Evolutionary conservation across 441 rosid genomes (phyloP).

Genomic region (Euphorbia celastroides): DNA sequence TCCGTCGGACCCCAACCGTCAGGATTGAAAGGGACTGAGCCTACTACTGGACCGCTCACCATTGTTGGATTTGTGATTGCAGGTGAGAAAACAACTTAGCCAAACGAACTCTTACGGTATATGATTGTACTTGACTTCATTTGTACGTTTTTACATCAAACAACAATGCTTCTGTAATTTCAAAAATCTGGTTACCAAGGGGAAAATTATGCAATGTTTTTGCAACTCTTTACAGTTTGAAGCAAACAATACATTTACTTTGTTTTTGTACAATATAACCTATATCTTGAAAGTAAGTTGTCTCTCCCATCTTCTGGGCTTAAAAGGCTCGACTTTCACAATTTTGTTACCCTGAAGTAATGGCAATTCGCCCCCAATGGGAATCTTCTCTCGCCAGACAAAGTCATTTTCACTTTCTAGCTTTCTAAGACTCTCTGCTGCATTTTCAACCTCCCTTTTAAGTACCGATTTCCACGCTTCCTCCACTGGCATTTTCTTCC

Average conservation of each 20-base stretch:
- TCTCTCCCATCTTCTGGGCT: conserved; percentile 43
- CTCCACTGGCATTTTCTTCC: conserved; percentile 42
- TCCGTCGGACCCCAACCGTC: conserved; percentile 98
- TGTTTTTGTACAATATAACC: conserved; percentile 13
- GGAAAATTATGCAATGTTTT: too few relatives aligned
- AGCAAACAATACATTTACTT: not conserved
- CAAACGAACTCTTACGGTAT: too few relatives aligned
- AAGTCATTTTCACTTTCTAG: conserved; percentile 55
- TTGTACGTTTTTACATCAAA: too few relatives aligned
- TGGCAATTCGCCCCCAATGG: conserved; percentile 42
- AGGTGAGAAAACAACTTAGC: not conserved
- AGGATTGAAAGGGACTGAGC: conserved; percentile 16
- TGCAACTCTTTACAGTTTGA: too few relatives aligned
- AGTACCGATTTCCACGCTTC: conserved; percentile 44
- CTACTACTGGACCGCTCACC: conserved; percentile 49
- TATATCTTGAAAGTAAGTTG: conserved; percentile 46
- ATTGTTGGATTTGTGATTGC: conserved; percentile 11
- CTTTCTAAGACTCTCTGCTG: conserved; percentile 33
- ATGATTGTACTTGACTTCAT: too few relatives aligned
- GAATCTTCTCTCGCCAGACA: conserved; percentile 50
- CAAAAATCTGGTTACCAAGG: too few relatives aligned
- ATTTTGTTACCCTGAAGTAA: conserved; percentile 52
- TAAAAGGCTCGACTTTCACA: conserved; percentile 42
- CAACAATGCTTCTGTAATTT: too few relatives aligned
- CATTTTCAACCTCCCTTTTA: conserved; percentile 39